A percentile compares a stretch with the other conserved stretches of the same genome.
Evolutionary conservation across 108 stramenopile genomes (phyloP).

Genomic region (Conticribra guillardii): DNA sequence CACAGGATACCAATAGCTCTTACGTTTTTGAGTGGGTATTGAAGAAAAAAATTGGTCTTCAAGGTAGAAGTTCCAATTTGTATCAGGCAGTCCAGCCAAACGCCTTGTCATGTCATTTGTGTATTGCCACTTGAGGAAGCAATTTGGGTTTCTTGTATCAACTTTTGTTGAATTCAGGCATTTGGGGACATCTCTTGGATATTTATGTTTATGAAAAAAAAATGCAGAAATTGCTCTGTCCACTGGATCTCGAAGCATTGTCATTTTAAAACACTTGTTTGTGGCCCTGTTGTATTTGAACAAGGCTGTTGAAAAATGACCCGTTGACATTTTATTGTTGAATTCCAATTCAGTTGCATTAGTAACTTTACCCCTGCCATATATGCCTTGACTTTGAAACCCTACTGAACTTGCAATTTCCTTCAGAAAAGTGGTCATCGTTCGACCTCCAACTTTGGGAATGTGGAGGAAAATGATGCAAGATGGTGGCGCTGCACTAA

Average conservation of each 20-base stretch:
- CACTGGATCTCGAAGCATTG: slow-evolving; percentile 4
- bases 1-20: too few species aligned
- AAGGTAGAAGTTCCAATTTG: neutral
- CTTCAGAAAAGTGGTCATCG: neutral
- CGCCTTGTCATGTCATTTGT: slow-evolving; percentile 13
- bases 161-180: neutral
- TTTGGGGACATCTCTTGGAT: neutral
- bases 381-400: neutral
- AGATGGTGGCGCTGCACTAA: neutral
- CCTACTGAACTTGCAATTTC: neutral
- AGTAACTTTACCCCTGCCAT: neutral
- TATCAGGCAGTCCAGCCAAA: neutral
- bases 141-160: neutral
- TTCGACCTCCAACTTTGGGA: neutral
- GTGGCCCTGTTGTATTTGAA: neutral
- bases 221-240: slow-evolving; percentile 10
- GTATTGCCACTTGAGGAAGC: neutral
- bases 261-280: slow-evolving; percentile 3
- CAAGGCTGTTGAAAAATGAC: slow-evolving; percentile 7
- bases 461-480: neutral
- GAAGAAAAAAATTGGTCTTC: neutral
- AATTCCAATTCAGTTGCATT: neutral
- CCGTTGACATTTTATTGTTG: neutral
- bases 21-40: neutral
- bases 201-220: slow-evolving; percentile 2